Evolutionary conservation across 257 asterid genomes (phyloP).

Genomic region (Plantago major): DNA sequence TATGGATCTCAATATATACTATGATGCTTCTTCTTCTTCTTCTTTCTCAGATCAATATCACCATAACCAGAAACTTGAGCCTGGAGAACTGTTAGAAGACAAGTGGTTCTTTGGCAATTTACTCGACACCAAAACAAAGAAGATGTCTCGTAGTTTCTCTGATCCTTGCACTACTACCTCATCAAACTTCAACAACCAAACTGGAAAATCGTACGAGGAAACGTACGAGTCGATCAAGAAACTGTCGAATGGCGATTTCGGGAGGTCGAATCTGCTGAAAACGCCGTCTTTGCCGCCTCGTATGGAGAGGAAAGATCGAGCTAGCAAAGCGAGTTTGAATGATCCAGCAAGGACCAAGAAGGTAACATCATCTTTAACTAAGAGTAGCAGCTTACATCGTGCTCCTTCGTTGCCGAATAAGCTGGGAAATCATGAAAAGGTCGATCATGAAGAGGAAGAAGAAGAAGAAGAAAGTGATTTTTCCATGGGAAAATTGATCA

Average conservation of each 20-base stretch:
- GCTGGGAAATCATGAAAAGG: background rate
- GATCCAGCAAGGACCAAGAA: slow-evolving; percentile 5
- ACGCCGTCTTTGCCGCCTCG: slow-evolving; percentile 39
- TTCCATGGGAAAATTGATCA: slow-evolving; percentile 49
- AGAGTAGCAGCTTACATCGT: slow-evolving; percentile 16
- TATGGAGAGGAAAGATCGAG: slow-evolving; percentile 15
- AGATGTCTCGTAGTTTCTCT: slow-evolving; percentile 27
- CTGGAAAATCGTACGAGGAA: slow-evolving; percentile 27
- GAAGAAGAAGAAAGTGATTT: slow-evolving; percentile 44
- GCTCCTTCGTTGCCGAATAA: slow-evolving; percentile 35
- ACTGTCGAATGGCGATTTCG: background rate
- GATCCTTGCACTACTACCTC: slow-evolving; percentile 32
- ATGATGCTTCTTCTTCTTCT: background rate
- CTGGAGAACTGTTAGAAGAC: slow-evolving; percentile 13
- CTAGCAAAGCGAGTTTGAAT: background rate
- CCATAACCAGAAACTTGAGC: background rate
- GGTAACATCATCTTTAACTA: slow-evolving; percentile 3
- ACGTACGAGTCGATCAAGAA: slow-evolving; percentile 33
- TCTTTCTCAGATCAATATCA: too few relatives aligned
- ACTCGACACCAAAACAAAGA: slow-evolving; percentile 7
- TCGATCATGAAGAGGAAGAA: slow-evolving; percentile 9
- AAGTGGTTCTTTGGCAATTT: slow-evolving; percentile 14
- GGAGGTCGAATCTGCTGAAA: slow-evolving; percentile 13
- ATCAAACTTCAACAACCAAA: slow-evolving; percentile 7
- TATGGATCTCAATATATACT: slow-evolving; percentile 5